These are phyloP conservation scores for Actinomortierella ambigua DNA, from an alignment of 371 early-diverging fungal species.

Conservation along the genomic window DNA sequence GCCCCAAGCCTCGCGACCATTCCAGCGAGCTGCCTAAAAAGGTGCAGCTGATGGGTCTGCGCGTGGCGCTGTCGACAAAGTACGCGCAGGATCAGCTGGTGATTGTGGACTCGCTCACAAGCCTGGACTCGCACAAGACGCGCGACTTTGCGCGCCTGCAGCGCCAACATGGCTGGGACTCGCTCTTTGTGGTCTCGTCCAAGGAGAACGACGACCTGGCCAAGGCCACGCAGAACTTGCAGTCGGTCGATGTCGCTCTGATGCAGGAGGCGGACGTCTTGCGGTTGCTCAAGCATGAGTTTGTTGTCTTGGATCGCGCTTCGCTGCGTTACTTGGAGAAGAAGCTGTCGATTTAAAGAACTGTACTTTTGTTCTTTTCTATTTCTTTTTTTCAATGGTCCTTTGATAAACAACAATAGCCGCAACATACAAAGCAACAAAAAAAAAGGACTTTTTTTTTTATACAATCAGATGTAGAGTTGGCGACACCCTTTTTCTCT, in stretches of 20 bases:
- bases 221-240: constrained; percentile 73
- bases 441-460: neutral
- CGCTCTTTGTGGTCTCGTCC: constrained; percentile 55
- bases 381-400: too few species aligned
- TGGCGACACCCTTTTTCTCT: too few species aligned
- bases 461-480: neutral
- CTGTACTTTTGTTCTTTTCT: too few species aligned
- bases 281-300: constrained; percentile 77
- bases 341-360: constrained; percentile 31
- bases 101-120: constrained; percentile 75
- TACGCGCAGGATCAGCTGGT: constrained; percentile 88
- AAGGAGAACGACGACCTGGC: constrained; percentile 58
- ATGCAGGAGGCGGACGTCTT: constrained; percentile 80
- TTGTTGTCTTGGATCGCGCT: constrained; percentile 69
- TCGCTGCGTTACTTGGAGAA: constrained; percentile 42
- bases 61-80: constrained; percentile 87
- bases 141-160: constrained; percentile 60
- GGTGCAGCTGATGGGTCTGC: constrained; percentile 83
- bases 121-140: constrained; percentile 60
- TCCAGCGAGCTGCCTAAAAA: constrained; percentile 83
- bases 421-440: neutral
- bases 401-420: neutral
- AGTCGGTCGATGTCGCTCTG: constrained; percentile 64
- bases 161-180: constrained; percentile 55
- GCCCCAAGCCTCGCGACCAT: constrained; percentile 87